Evolutionary conservation across 768 basidiomycete species (phyloP).

Genomic region (Pleurotus tuoliensis): DNA sequence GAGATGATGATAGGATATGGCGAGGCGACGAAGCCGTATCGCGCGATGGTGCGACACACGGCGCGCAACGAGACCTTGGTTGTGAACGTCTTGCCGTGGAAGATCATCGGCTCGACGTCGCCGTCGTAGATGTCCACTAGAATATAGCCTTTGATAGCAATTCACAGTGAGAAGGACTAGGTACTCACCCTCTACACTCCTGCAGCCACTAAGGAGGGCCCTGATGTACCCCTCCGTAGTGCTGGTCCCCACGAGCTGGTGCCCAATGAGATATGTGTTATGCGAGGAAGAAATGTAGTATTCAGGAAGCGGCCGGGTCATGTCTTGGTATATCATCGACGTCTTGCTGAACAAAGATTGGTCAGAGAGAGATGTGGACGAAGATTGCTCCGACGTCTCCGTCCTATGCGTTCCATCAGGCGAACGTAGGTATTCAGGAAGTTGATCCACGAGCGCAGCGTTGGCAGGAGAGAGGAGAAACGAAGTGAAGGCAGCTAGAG

Average conservation of each 20-base stretch:
- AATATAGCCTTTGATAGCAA: too few relatives aligned
- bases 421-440: conserved; percentile 27
- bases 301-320: conserved; percentile 83
- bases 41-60: conserved; percentile 80
- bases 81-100: conserved; percentile 91
- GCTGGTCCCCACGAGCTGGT: conserved; percentile 74
- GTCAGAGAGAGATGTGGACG: too few relatives aligned
- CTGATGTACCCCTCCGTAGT: conserved; percentile 87
- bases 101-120: conserved; percentile 81
- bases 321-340: conserved; percentile 64
- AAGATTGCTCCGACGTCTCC: too few relatives aligned
- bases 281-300: conserved; percentile 92
- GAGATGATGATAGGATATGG: conserved; percentile 96
- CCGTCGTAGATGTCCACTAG: conserved; percentile 93
- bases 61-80: conserved; percentile 80
- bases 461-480: conserved; percentile 85
- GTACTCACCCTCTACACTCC: conserved; percentile 81
- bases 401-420: neutral
- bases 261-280: conserved; percentile 82
- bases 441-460: conserved; percentile 38
- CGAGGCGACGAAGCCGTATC: conserved; percentile 92
- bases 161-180: too few relatives aligned
- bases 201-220: conserved; percentile 81
- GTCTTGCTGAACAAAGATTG: conserved; percentile 27
- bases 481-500: conserved; percentile 53